phyloP scores from a whole-genome alignment of 805 yeast species.

The Pichia nanzhaoensis region DNA sequence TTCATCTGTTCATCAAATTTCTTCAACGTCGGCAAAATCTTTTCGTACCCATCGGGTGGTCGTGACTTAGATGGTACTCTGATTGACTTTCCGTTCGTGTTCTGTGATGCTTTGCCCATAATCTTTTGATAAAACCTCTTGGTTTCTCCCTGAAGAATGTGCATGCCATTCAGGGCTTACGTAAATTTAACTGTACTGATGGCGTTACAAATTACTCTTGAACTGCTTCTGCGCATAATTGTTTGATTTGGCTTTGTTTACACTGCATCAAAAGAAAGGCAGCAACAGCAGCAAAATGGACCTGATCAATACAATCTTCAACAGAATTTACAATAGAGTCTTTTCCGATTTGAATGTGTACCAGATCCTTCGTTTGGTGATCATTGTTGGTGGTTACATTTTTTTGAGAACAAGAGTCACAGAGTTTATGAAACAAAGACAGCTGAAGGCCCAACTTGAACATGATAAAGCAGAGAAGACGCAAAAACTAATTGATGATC shows the following conservation, averaged over 20 bases:
- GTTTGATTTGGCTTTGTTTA: too few species aligned
- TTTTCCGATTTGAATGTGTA: slow-evolving; percentile 38
- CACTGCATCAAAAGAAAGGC: too few species aligned
- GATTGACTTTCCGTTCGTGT: neutral
- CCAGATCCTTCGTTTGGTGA: slow-evolving; percentile 40
- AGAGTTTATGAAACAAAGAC: slow-evolving; percentile 51
- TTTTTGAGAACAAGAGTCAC: slow-evolving; percentile 50
- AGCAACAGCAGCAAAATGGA: neutral
- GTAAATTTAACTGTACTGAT: neutral
- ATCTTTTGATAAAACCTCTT: neutral
- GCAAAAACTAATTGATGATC: slow-evolving; percentile 27
- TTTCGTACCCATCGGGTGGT: slow-evolving; percentile 71
- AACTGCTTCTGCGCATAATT: too few species aligned
- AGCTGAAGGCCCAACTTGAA: slow-evolving; percentile 40
- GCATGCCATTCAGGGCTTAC: neutral
- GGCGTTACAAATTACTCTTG: neutral
- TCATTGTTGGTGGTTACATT: slow-evolving; percentile 57
- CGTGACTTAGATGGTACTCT: slow-evolving; percentile 25
- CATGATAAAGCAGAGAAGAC: slow-evolving; percentile 40
- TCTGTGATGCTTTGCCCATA: neutral
- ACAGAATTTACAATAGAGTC: slow-evolving; percentile 9
- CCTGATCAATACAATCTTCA: neutral
- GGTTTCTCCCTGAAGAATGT: too few species aligned
- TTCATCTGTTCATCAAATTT: slow-evolving; percentile 50
- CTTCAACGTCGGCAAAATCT: slow-evolving; percentile 56